These are phyloP conservation scores for Insectozyma bohioensis DNA, from an alignment of 1,139 yeast genomes.

Conservation along the genomic window DNA sequence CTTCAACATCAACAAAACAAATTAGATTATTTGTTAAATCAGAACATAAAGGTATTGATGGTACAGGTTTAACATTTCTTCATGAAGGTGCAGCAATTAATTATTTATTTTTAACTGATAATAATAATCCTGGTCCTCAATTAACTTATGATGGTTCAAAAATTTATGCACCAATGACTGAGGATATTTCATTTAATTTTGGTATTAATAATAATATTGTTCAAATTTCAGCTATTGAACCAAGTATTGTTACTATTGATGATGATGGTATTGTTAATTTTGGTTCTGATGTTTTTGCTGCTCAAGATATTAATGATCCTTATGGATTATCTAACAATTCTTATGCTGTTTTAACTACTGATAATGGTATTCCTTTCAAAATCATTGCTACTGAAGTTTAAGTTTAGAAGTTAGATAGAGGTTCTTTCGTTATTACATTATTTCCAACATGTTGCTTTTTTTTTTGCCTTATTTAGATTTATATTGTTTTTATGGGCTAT, in stretches of 20 bases:
- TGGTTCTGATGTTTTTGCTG: constrained; percentile 38
- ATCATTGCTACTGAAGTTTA: too few relatives aligned
- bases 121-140: neutral
- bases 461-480: too few relatives aligned
- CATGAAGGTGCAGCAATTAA: constrained; percentile 61
- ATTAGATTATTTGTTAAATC: constrained; percentile 21
- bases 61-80: constrained; percentile 14
- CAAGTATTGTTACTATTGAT: constrained; percentile 8
- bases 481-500: too few relatives aligned
- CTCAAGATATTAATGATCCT: constrained; percentile 41
- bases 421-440: too few relatives aligned
- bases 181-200: neutral
- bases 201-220: constrained; percentile 6
- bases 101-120: constrained; percentile 11
- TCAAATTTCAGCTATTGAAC: constrained; percentile 15
- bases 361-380: constrained; percentile 15
- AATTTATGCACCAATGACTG: neutral
- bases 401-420: too few relatives aligned
- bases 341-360: constrained; percentile 21
- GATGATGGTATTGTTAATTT: constrained; percentile 13
- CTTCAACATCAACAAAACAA: neutral
- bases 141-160: neutral
- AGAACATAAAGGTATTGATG: constrained; percentile 14
- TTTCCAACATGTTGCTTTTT: too few relatives aligned
- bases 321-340: constrained; percentile 30